A percentile compares a stretch with the other conserved stretches of the same genome.
Conservation (phyloP, 23 red algal species). For the Agarophyton chilense region DNA sequence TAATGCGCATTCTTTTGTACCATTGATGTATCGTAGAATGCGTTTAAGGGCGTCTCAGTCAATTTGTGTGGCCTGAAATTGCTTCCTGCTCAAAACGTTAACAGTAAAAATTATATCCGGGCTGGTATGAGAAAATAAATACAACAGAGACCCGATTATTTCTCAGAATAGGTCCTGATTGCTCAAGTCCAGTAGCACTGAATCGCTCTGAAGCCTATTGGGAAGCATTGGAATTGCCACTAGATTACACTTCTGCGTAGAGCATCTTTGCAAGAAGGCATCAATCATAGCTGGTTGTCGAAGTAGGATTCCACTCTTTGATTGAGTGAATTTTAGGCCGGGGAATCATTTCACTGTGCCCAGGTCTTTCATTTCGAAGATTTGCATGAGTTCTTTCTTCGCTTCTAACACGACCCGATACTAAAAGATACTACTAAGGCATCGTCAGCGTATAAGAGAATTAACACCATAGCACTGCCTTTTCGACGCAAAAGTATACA, state of each 20-base stretch:
- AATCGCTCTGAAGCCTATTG: neutral
- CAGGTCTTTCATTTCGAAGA: neutral
- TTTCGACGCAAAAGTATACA: neutral
- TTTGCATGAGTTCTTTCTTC: no score
- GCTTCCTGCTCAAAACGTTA: neutral
- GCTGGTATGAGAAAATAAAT: constrained; percentile 6
- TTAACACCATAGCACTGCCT: neutral
- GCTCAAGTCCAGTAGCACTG: neutral
- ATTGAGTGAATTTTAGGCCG: neutral
- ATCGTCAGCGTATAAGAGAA: neutral
- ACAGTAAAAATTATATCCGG: constrained; percentile 7
- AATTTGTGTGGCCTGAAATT: neutral
- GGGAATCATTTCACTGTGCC: constrained; percentile 1
- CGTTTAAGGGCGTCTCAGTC: neutral
- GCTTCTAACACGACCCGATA: no score
- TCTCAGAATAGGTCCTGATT: neutral
- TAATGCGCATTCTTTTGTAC: neutral
- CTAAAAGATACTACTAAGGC: neutral
- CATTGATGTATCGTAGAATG: neutral
- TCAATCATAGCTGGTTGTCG: neutral
- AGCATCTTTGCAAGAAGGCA: neutral
- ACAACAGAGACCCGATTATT: constrained; percentile 35
- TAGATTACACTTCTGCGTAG: neutral
- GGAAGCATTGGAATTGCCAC: neutral
- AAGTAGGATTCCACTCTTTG: neutral